Base-by-base conservation (phyloP, 257 asterid species). In the Gynochthodes officinalis region DNA sequence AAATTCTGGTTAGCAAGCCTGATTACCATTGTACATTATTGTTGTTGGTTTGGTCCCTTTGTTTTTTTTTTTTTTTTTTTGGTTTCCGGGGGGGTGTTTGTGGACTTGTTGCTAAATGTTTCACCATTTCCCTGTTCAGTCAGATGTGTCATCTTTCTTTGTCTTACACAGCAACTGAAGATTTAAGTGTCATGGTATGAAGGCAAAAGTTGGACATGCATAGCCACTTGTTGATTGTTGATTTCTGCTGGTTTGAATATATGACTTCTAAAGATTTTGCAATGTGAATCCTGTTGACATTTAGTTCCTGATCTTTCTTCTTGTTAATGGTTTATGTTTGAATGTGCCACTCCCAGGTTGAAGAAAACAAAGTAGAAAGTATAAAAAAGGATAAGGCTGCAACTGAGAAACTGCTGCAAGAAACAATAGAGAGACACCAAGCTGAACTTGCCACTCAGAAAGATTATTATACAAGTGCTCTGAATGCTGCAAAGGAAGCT, bases 361-460 rank as follows among this genome's bases (percentile, higher is more conserved):
- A 92, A 84, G 99, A 92, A 87, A 95, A 84, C 75, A 92, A 88
- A 84, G 96, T 92, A 59, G 99, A 95, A 75, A 95, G 96, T 86
- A 81, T 92, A 70, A 92, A 87, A 85, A 86, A 84, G 84, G 99
- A 95, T 71, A 95, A 92, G 85, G 80, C 96, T 53, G 91, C 89
- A 70, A 95, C 99, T 55, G 98, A 95, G 80, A 86, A 83, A 73
- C 81, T 95, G 84, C 94, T 95, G 52, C 97, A 95, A 76, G 99
- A 92, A 84, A 87, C 98, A 76, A 90, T 95, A 57, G 99, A 92
- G 76, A 92, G 85, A 77, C 96, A 95, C 85, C 98, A 95, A 83
- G 84, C 86, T 70, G 99, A 95, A 80, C 90, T 90, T 75, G 84
- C 89, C 46, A 73, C 86, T 73, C 97, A 95, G 80, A 95, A 95